phyloP scores from a whole-genome alignment of 805 yeast genomes.

The Wickerhamomyces bisporus region DNA sequence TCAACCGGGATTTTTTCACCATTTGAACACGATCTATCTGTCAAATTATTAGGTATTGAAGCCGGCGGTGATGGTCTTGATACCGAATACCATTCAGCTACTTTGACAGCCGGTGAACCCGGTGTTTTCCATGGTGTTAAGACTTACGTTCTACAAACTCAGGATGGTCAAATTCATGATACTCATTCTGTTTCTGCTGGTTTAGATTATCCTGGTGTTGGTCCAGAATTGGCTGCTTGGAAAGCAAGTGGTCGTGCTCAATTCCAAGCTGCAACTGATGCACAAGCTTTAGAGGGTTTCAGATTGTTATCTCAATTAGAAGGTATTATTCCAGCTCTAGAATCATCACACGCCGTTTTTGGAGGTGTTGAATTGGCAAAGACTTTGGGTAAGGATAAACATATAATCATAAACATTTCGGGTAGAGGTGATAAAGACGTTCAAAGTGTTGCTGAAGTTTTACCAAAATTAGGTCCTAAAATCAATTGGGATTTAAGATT shows the following conservation, averaged over 20 bases:
- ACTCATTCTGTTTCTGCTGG: conserved; percentile 99
- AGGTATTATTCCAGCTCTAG: conserved; percentile 98
- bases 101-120: conserved; percentile 88
- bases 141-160: conserved; percentile 86
- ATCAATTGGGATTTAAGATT: conserved; percentile 97
- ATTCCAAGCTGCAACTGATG: conserved; percentile 89
- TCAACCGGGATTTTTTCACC: conserved; percentile 95
- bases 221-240: conserved; percentile 97
- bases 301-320: conserved; percentile 83
- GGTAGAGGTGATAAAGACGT: conserved; percentile 99
- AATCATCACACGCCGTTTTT: conserved; percentile 92
- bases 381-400: conserved; percentile 71
- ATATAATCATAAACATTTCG: conserved; percentile 82
- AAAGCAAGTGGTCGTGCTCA: conserved; percentile 89
- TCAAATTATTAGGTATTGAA: conserved; percentile 86
- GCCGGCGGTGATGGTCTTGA: conserved; percentile 98
- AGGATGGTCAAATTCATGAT: conserved; percentile 94
- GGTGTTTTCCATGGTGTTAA: conserved; percentile 99
- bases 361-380: conserved; percentile 90
- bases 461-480: conserved; percentile 84
- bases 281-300: conserved; percentile 92
- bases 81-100: conserved; percentile 88
- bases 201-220: conserved; percentile 98
- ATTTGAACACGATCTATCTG: conserved; percentile 75
- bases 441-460: conserved; percentile 90